phyloP scores from a whole-genome alignment of 352 stramenopile genomes.

The Lagenidium sp. region DNA sequence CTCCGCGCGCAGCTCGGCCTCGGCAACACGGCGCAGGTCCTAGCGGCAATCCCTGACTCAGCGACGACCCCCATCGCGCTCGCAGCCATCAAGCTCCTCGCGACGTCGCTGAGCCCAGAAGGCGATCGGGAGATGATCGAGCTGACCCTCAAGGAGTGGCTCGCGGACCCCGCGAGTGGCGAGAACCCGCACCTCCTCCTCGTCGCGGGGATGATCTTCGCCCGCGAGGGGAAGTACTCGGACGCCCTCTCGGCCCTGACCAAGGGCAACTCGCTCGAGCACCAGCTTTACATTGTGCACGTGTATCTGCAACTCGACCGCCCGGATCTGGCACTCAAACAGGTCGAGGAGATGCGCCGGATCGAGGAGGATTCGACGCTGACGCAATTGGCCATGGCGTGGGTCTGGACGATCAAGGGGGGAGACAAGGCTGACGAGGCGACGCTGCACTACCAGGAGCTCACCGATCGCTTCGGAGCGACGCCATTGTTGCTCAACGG shows the following conservation, averaged over 20 bases:
- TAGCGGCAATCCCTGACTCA: slow-evolving; percentile 73
- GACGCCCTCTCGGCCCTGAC: slow-evolving; percentile 92
- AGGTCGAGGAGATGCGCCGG: slow-evolving; percentile 84
- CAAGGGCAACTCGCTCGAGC: slow-evolving; percentile 88
- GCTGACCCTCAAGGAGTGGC: slow-evolving; percentile 88
- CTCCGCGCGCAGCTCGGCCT: slow-evolving; percentile 88
- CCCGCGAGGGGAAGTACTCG: slow-evolving; percentile 87
- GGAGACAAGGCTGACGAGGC: slow-evolving; percentile 85
- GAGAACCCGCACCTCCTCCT: slow-evolving; percentile 91
- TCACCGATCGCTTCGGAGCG: slow-evolving; percentile 93
- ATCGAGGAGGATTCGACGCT: slow-evolving; percentile 96
- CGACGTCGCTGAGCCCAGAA: slow-evolving; percentile 74
- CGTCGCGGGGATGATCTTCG: slow-evolving; percentile 91
- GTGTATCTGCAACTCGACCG: slow-evolving; percentile 93
- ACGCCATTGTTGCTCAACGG: slow-evolving; percentile 90
- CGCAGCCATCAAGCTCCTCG: slow-evolving; percentile 83
- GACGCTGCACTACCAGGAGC: slow-evolving; percentile 88
- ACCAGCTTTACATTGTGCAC: slow-evolving; percentile 83
- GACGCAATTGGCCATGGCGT: slow-evolving; percentile 90
- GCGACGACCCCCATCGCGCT: slow-evolving; percentile 61
- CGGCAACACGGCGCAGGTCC: slow-evolving; percentile 84
- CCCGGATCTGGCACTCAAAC: slow-evolving; percentile 87
- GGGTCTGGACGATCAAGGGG: slow-evolving; percentile 79
- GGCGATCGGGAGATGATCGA: slow-evolving; percentile 83
- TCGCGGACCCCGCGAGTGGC: slow-evolving; percentile 62